phyloP scores from a whole-genome alignment of 2,329 filamentous ascomycete species.

The Pseudogymnoascus sp. region DNA sequence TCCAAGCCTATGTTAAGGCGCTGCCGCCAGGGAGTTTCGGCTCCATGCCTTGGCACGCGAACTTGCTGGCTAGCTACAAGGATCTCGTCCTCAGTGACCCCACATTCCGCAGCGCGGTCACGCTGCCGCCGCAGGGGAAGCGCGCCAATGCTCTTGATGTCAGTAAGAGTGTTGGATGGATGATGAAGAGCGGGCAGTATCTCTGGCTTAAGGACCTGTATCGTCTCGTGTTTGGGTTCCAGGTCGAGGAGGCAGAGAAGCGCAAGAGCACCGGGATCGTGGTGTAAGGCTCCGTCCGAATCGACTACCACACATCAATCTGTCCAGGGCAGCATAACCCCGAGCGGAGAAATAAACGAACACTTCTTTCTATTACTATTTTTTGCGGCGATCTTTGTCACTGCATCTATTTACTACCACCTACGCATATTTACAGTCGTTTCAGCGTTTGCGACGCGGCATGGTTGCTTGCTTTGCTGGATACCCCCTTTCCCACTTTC shows the following conservation, averaged over 20 bases:
- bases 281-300: constrained; percentile 33
- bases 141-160: constrained; percentile 65
- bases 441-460: constrained; percentile 1
- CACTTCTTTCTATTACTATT: background rate
- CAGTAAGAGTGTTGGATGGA: constrained; percentile 68
- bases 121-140: constrained; percentile 49
- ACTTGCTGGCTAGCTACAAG: constrained; percentile 71
- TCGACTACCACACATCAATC: background rate
- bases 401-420: background rate
- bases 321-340: background rate
- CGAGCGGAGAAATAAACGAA: background rate
- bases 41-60: constrained; percentile 58
- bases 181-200: constrained; percentile 66
- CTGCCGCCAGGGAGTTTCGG: constrained; percentile 75
- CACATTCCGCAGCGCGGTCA: constrained; percentile 48
- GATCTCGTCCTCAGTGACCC: constrained; percentile 69
- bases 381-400: too few relatives aligned
- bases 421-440: constrained; percentile 1
- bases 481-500: background rate
- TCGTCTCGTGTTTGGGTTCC: constrained; percentile 75
- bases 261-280: constrained; percentile 58
- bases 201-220: constrained; percentile 76
- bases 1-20: constrained; percentile 69
- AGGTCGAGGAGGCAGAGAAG: constrained; percentile 66
- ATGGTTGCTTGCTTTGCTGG: background rate